Percentiles rank a stretch among this genome's conserved stretches.
Conservation (phyloP, 2,329 filamentous ascomycete species). For the Atkinsonella texensis region DNA sequence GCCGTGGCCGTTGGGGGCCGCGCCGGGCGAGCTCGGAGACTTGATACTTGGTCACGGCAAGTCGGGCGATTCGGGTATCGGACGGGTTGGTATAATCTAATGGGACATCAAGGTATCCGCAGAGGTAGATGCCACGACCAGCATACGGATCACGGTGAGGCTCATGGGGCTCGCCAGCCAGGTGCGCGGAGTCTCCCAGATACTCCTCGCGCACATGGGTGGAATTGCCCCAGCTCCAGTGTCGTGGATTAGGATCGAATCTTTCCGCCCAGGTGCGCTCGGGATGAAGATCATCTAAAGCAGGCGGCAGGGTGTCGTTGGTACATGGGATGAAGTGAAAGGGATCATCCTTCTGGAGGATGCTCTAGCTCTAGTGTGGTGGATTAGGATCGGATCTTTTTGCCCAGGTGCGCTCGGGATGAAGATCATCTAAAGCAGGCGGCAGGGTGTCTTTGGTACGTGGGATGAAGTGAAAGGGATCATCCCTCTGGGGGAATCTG, state of each 20-base stretch:
- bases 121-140: conserved; percentile 33
- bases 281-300: conserved; percentile 26
- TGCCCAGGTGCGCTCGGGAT: conserved; percentile 26
- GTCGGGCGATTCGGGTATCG: conserved; percentile 30
- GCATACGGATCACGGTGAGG: conserved; percentile 19
- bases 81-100: conserved; percentile 34
- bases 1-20: conserved; percentile 6
- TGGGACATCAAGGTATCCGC: conserved; percentile 35
- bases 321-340: conserved; percentile 38
- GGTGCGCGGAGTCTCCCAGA: neutral
- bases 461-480: conserved; percentile 35
- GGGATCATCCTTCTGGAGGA: conserved; percentile 29
- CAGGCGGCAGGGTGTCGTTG: conserved; percentile 25
- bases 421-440: conserved; percentile 27
- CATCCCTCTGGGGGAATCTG: conserved; percentile 26
- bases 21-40: conserved; percentile 29
- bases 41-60: conserved; percentile 38
- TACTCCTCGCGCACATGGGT: neutral
- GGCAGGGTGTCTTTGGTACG: conserved; percentile 30
- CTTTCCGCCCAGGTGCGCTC: conserved; percentile 26
- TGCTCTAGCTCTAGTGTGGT: conserved; percentile 34
- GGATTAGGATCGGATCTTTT: conserved; percentile 31
- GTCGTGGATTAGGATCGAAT: conserved; percentile 30
- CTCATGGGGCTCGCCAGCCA: neutral
- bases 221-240: conserved; percentile 34